These are phyloP conservation scores for Spraguea lophii DNA, from an alignment of 371 early-diverging fungal genomes.

Conservation along the genomic window DNA sequence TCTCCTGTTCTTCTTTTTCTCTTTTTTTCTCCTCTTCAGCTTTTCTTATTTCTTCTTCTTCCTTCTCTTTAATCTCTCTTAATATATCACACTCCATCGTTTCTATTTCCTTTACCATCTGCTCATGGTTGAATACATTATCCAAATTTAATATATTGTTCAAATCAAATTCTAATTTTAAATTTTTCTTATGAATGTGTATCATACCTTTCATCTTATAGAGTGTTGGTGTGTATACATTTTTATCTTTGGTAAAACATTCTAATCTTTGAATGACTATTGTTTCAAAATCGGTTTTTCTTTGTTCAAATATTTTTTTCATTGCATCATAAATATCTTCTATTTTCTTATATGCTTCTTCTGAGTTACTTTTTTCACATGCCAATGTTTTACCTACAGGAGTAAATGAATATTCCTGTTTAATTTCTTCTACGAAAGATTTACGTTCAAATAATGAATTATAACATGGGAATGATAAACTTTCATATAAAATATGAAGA, in stretches of 20 bases:
- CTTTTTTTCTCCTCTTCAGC: conserved; percentile 1
- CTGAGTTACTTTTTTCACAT: conserved; percentile 4
- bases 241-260: conserved; percentile 3
- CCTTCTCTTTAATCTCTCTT: conserved; percentile 1
- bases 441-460: no score
- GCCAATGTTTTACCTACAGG: not conserved
- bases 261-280: not conserved
- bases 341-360: conserved; percentile 3
- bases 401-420: conserved; percentile 11
- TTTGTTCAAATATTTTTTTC: not conserved
- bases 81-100: not conserved
- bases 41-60: not conserved
- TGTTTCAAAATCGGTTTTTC: not conserved
- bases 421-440: conserved; percentile 7
- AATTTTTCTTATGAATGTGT: conserved; percentile 3
- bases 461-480: no score
- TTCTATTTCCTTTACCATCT: not conserved
- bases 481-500: not conserved
- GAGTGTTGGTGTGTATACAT: conserved; percentile 1
- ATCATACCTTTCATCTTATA: conserved; percentile 6
- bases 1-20: conserved; percentile 1
- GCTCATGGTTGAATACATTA: not conserved
- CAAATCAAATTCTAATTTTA: conserved; percentile 10
- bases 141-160: conserved; percentile 2
- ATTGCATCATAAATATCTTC: conserved; percentile 8